A percentile compares a stretch with the other conserved stretches of the same genome.
Conservation (phyloP, 495 filamentous ascomycete species). For the Trichoderma reesei region DNA sequence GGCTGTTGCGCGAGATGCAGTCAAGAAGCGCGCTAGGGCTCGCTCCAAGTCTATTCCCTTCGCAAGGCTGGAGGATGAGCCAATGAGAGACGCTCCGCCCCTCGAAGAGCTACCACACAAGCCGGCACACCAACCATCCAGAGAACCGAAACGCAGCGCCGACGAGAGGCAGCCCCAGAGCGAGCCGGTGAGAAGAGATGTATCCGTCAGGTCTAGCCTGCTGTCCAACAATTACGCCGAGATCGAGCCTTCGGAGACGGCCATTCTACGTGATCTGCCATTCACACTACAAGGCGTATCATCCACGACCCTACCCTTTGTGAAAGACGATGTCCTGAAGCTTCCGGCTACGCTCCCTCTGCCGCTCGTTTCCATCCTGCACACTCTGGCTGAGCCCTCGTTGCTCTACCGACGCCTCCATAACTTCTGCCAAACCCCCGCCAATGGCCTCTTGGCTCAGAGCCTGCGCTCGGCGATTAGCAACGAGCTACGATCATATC, state of each 20-base stretch:
- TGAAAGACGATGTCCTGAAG: constrained; percentile 51
- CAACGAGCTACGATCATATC: constrained; percentile 76
- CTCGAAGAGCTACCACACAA: constrained; percentile 35
- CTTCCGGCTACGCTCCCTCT: constrained; percentile 70
- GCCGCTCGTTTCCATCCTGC: constrained; percentile 77
- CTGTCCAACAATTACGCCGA: constrained; percentile 41
- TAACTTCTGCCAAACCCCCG: constrained; percentile 63
- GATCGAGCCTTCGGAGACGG: constrained; percentile 52
- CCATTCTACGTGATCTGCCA: constrained; percentile 81
- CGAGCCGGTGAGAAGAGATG: constrained; percentile 22
- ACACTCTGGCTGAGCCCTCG: constrained; percentile 87
- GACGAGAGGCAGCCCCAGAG: constrained; percentile 16
- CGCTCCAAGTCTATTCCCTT: constrained; percentile 22
- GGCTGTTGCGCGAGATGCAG: constrained; percentile 7
- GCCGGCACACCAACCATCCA: constrained; percentile 26
- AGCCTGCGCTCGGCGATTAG: constrained; percentile 85
- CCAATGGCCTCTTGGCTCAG: constrained; percentile 68
- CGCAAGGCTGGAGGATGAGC: constrained; percentile 24
- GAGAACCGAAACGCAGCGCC: constrained; percentile 15
- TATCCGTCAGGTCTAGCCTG: constrained; percentile 41
- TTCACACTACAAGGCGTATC: constrained; percentile 92
- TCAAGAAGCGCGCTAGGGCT: constrained; percentile 13
- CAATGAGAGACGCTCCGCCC: constrained; percentile 46
- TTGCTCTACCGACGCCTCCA: constrained; percentile 74
- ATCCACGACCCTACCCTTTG: constrained; percentile 71